These are phyloP conservation scores for Pharus latifolius DNA, from an alignment of 176 grass and related monocot genomes.

Conservation along the genomic window DNA sequence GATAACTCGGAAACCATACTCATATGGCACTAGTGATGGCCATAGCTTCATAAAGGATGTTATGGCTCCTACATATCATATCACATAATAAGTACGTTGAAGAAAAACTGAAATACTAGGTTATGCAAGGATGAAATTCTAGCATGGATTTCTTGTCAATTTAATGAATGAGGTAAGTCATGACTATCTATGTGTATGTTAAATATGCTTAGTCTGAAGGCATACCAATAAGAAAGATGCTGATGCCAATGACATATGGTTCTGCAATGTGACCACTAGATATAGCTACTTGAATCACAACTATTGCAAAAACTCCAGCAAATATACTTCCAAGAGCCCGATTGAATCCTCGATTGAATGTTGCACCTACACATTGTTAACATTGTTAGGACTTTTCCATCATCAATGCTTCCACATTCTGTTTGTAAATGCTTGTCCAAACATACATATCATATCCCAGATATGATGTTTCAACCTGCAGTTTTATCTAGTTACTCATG, in stretches of 20 bases:
- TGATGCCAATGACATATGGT: slow-evolving; percentile 78
- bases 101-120: neutral
- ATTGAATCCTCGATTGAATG: slow-evolving; percentile 79
- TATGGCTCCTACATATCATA: slow-evolving; percentile 43
- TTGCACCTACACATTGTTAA: slow-evolving; percentile 42
- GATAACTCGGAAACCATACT: slow-evolving; percentile 75
- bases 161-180: neutral
- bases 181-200: neutral
- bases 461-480: neutral
- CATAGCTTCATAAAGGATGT: slow-evolving; percentile 89
- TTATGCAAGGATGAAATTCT: neutral
- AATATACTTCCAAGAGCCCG: slow-evolving; percentile 68
- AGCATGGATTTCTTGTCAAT: neutral
- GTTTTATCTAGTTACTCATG: neutral
- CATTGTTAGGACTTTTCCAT: neutral
- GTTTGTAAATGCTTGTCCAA: neutral
- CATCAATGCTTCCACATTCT: neutral
- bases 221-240: slow-evolving; percentile 76
- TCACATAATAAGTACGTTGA: slow-evolving; percentile 9
- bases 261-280: slow-evolving; percentile 62
- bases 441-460: neutral
- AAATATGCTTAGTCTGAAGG: neutral
- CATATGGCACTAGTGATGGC: slow-evolving; percentile 65
- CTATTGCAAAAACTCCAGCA: slow-evolving; percentile 64
- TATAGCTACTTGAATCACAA: slow-evolving; percentile 70